Evolutionary conservation across 805 yeast genomes (phyloP).

Genomic region (Myxozyma mucilagina): DNA sequence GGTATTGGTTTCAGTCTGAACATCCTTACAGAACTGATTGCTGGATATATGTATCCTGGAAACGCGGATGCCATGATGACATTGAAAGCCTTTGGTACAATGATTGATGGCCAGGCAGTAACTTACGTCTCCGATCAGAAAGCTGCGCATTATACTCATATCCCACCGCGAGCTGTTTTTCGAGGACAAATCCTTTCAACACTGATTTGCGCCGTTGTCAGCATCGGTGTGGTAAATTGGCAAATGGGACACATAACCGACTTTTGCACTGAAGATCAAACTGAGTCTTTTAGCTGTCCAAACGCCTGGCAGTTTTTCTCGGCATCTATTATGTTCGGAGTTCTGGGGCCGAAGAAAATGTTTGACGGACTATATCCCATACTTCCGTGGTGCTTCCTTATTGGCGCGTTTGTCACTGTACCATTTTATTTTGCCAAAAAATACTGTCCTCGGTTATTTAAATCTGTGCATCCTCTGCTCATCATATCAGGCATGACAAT

Average conservation of each 20-base stretch:
- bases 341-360: constrained; percentile 62
- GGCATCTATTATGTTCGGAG: constrained; percentile 65
- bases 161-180: constrained; percentile 63
- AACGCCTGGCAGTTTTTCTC: constrained; percentile 50
- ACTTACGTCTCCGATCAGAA: constrained; percentile 58
- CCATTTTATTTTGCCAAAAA: constrained; percentile 5
- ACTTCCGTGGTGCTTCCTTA: constrained; percentile 58
- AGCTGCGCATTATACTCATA: constrained; percentile 62
- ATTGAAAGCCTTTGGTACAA: constrained; percentile 45
- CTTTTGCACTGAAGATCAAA: constrained; percentile 49
- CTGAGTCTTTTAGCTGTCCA: constrained; percentile 52
- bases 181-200: constrained; percentile 51
- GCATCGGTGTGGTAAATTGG: constrained; percentile 48
- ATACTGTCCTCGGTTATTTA: constrained; percentile 3
- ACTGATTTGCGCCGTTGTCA: constrained; percentile 48
- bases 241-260: constrained; percentile 43
- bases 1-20: constrained; percentile 60
- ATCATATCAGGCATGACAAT: constrained; percentile 42
- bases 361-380: constrained; percentile 57
- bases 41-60: constrained; percentile 66
- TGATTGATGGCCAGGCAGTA: constrained; percentile 50
- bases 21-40: constrained; percentile 62
- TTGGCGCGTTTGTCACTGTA: constrained; percentile 50
- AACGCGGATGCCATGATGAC: constrained; percentile 62
- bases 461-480: constrained; percentile 21